Evolutionary conservation across 805 yeast genomes (phyloP), one percentile per base, ranked within the genome.

Genomic region (Saccharomycopsis oosterbeekiorum): DNA sequence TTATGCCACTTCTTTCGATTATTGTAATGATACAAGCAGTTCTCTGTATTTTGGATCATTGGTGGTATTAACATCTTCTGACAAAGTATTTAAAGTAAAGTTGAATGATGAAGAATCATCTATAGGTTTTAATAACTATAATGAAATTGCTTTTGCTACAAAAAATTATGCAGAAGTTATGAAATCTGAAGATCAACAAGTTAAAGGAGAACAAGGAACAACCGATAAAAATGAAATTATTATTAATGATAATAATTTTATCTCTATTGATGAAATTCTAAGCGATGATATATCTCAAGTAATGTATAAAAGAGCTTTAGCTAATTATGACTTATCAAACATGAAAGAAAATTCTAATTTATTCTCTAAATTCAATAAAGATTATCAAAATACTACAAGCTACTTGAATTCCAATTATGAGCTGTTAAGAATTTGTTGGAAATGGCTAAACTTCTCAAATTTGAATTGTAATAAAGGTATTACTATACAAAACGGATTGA

Each of bases 341-440:
- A 41, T 63, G 37, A 19, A 61, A 14, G 50, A 39, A 24, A 63
- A 63, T 42, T 47, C 57, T 19, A 56, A 63, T n/a, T 37, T 63
- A 8, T 63, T 63, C 34, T 61, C 64, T 5, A 29, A 50, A 19
- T 80, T 80, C 56, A 74, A 73, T 34, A 92, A 92, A 62, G 80
- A 86, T 53, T 76, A 78, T 17, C 76, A 88, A 29, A 74, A 84
- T 43, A 89, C 82, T 64, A 75, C 75, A 36, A 79, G 77, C 60
- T 74, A 78, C 1, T 70, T 83, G 26, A 80, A 80, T 58, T 82
- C 84, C 55, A 79, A 73, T 60, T 77, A 76, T 59, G 74, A 75
- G n/a, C 87, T 82, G 64, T 74, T 86, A 57, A 76, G 86, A 64
- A 86, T 89, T 67, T 86, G 96, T 0, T 93, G 98, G 98, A 84